Base-by-base conservation (phyloP, 164 flowering plant genomes). In the Kalanchoe fedtschenkoi region DNA sequence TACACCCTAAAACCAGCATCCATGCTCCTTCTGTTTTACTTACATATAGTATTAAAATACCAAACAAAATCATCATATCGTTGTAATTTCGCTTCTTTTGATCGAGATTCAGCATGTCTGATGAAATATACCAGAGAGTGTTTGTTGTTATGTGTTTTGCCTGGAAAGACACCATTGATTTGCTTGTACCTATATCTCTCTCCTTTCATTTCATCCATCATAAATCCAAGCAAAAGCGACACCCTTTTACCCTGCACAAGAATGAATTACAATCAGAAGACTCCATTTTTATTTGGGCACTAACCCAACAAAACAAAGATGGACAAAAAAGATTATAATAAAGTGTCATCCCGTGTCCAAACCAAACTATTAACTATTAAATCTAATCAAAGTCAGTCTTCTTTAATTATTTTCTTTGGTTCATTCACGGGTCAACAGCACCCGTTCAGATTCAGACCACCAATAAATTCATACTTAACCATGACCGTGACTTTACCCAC, bases 1-100 rank as follows among this genome's bases (percentile, higher is more conserved):
- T 80, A 81, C 88, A 77, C 82, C 78, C 78, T 74, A 81, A 83
- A 85, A 79, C 70, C 74, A 76, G 86, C 85, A 83, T 85, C 86
- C 86, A 80, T 66, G 72, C 75, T 66, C 66, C 54, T 41, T 68
- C 62, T 32, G 26, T 51, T 51, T 22, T 51, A 21, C 22, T 55
- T 54, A 17, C 28, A 4, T 13, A 42, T 42, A 42, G 17, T 30
- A 57, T 32, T 57, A 57, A 29, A 57, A 30, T 13, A 57, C 60
- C 60, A 29, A 26, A 14, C 34, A n/a, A 11, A n/a, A 26, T 29
- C 11, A 42, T 1, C 26, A 51, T 2, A 51, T 34, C 7, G 24
- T 11, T 44, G 26, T 44, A 44, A n/a, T 44, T 44, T 44, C 51
- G 24, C 39, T 8, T 37, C 39, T 37, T 37, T 37, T 37, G 39